These are phyloP conservation scores for Fraxinus excelsior DNA, from an alignment of 257 asterid species.

Conservation along the genomic window DNA sequence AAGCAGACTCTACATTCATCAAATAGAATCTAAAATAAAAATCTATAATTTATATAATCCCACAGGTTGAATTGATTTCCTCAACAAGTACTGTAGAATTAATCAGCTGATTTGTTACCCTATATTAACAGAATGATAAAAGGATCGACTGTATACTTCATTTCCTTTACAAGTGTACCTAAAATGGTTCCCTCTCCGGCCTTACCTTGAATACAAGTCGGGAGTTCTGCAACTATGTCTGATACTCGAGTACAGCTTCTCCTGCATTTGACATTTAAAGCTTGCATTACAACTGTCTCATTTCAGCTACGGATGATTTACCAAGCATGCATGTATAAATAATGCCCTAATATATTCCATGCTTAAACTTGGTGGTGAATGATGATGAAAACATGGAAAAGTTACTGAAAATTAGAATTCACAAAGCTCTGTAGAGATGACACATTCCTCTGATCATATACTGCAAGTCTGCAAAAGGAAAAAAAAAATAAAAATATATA, in stretches of 20 bases:
- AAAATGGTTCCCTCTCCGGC: not conserved
- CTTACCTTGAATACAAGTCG: not conserved
- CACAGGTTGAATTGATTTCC: conserved; percentile 17
- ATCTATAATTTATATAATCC: conserved; percentile 11
- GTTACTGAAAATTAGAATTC: not conserved
- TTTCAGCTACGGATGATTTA: not conserved
- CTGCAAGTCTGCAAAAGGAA: too few relatives aligned
- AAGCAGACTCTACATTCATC: not conserved
- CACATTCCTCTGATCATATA: not conserved
- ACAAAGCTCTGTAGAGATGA: not conserved
- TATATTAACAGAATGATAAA: not conserved
- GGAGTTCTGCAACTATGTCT: not conserved
- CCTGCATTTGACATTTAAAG: conserved; percentile 49
- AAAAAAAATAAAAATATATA: too few relatives aligned
- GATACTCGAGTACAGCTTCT: conserved; percentile 57
- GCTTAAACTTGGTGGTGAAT: not conserved
- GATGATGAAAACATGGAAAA: not conserved
- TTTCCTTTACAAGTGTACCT: not conserved
- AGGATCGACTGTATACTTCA: not conserved
- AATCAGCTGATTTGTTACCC: not conserved
- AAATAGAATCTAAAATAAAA: conserved; percentile 5
- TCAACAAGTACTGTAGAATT: not conserved
- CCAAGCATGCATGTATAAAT: not conserved
- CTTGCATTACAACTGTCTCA: not conserved
- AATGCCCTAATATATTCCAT: not conserved